Conservation (phyloP, 1,284 basidiomycete species). For the Rhizopogon parksii region DNA sequence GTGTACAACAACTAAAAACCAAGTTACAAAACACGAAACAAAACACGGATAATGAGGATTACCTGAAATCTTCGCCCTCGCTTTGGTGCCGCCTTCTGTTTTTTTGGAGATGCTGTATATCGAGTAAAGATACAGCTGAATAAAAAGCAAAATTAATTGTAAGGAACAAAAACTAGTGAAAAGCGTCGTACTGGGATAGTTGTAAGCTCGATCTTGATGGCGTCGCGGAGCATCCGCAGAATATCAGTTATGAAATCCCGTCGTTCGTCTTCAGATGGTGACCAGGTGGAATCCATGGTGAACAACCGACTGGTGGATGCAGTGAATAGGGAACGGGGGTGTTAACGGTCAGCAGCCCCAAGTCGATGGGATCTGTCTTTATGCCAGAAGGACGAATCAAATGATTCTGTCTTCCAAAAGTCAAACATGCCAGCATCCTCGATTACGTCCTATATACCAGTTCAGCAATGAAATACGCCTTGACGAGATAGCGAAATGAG, state of each 20-base stretch:
- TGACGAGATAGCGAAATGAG: too few relatives aligned
- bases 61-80: conserved; percentile 3
- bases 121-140: conserved; percentile 6
- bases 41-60: not conserved
- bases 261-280: not conserved
- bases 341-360: not conserved
- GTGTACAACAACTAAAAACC: conserved; percentile 1
- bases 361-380: not conserved
- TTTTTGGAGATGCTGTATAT: conserved; percentile 2
- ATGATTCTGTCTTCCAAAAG: too few relatives aligned
- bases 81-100: not conserved
- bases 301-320: not conserved
- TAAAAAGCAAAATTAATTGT: not conserved
- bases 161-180: not conserved
- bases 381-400: not conserved
- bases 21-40: not conserved
- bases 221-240: not conserved
- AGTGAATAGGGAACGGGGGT: not conserved
- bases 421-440: too few relatives aligned
- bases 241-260: not conserved
- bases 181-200: conserved; percentile 4
- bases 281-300: not conserved
- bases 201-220: conserved; percentile 3
- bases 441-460: not conserved
- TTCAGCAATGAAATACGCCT: not conserved